Evolutionary conservation across 495 filamentous ascomycete species (phyloP).

Genomic region (Podospora sp.): DNA sequence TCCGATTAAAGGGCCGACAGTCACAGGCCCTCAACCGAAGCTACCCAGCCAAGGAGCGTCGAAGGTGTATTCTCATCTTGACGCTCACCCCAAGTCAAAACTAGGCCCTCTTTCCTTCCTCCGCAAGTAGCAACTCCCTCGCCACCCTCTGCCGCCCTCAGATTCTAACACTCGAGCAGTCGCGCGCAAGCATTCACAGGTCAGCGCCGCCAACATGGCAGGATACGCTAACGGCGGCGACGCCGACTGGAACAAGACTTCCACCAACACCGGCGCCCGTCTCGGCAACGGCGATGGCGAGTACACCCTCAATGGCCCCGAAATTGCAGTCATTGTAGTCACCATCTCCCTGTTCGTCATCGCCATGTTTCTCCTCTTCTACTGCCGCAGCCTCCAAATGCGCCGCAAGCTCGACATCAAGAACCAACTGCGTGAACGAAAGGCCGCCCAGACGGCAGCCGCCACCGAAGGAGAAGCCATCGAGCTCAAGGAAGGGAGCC

Average conservation of each 20-base stretch:
- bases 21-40: too few relatives aligned
- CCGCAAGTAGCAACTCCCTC: not conserved
- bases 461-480: slow-evolving; percentile 8
- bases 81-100: too few relatives aligned
- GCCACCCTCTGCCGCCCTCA: not conserved
- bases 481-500: slow-evolving; percentile 14
- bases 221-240: slow-evolving; percentile 23
- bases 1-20: not conserved
- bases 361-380: slow-evolving; percentile 25
- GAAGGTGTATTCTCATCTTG: too few relatives aligned
- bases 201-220: slow-evolving; percentile 10
- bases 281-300: slow-evolving; percentile 9
- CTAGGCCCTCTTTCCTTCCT: too few relatives aligned
- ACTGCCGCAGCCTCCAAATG: slow-evolving; percentile 24
- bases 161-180: not conserved
- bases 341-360: slow-evolving; percentile 25
- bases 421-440: slow-evolving; percentile 18
- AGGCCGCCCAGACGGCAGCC: not conserved
- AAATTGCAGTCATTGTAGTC: slow-evolving; percentile 29
- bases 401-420: slow-evolving; percentile 29
- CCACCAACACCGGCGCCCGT: not conserved
- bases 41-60: too few relatives aligned
- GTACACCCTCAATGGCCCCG: slow-evolving; percentile 19
- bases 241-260: slow-evolving; percentile 10
- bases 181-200: not conserved